Percentiles rank a stretch among this genome's conserved stretches.
phyloP scores from a whole-genome alignment of 768 basidiomycete species.

The Phlebiopsis gigantea region DNA sequence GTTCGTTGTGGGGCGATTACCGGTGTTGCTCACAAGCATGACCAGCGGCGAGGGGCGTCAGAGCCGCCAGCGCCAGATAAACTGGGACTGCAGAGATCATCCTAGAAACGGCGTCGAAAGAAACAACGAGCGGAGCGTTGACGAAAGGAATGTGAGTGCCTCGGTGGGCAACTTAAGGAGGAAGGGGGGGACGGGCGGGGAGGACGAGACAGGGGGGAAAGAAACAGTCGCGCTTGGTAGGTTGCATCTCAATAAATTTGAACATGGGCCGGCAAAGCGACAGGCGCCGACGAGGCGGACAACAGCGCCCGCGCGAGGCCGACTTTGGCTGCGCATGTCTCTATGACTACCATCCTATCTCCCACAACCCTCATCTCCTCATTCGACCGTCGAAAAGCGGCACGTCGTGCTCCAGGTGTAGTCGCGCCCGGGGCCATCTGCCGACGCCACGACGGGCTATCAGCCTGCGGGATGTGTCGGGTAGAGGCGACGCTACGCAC shows the following conservation, averaged over 20 bases:
- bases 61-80: background rate
- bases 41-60: background rate
- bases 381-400: conserved; percentile 35
- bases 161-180: background rate
- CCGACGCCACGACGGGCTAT: background rate
- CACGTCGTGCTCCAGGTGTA: conserved; percentile 45
- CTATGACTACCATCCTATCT: conserved; percentile 2
- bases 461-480: background rate
- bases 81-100: background rate
- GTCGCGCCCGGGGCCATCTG: conserved; percentile 38
- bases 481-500: conserved; percentile 27
- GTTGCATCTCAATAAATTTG: background rate
- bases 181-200: background rate
- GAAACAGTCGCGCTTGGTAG: background rate
- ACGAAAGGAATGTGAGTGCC: conserved; percentile 2
- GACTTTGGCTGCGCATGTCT: background rate
- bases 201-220: background rate
- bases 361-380: background rate
- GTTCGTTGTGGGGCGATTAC: too few relatives aligned
- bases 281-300: conserved; percentile 4
- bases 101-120: background rate
- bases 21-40: conserved; percentile 1
- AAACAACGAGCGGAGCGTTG: background rate
- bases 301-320: background rate
- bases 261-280: background rate